Conservation (phyloP, 768 basidiomycete genomes). For the Tephrocybe sp. region DNA sequence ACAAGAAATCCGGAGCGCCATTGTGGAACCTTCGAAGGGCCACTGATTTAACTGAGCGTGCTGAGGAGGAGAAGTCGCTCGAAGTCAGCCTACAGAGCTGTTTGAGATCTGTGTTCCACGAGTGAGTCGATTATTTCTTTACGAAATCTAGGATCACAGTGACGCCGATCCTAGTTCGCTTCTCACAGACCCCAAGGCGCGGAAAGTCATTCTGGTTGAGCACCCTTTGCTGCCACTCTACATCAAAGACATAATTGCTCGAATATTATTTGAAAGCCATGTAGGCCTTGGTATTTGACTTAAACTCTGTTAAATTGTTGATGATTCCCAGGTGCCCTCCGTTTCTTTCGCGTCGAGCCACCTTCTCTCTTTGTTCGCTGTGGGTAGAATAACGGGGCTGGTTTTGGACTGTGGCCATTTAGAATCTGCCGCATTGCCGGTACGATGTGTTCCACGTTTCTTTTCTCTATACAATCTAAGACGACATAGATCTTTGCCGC, state of each 20-base stretch:
- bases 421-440: constrained; percentile 87
- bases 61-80: constrained; percentile 74
- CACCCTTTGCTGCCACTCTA: constrained; percentile 83
- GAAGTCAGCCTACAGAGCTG: constrained; percentile 67
- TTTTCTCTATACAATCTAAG: not conserved
- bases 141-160: not conserved
- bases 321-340: constrained; percentile 72
- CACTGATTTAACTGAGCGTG: constrained; percentile 51
- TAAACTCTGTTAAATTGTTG: not conserved
- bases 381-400: constrained; percentile 89
- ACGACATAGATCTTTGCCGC: constrained; percentile 79
- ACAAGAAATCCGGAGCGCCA: constrained; percentile 37
- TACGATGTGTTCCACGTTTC: constrained; percentile 36
- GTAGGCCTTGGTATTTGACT: constrained; percentile 35
- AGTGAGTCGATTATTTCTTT: constrained; percentile 50
- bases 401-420: constrained; percentile 93
- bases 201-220: constrained; percentile 93
- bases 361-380: constrained; percentile 79
- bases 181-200: constrained; percentile 90
- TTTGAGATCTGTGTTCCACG: constrained; percentile 78
- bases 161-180: constrained; percentile 61
- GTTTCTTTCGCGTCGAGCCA: constrained; percentile 92
- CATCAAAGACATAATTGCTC: constrained; percentile 87
- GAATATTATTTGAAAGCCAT: constrained; percentile 89
- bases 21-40: constrained; percentile 67